Conservation (phyloP, 768 basidiomycete genomes). For the Nevesoporus exiguus region DNA sequence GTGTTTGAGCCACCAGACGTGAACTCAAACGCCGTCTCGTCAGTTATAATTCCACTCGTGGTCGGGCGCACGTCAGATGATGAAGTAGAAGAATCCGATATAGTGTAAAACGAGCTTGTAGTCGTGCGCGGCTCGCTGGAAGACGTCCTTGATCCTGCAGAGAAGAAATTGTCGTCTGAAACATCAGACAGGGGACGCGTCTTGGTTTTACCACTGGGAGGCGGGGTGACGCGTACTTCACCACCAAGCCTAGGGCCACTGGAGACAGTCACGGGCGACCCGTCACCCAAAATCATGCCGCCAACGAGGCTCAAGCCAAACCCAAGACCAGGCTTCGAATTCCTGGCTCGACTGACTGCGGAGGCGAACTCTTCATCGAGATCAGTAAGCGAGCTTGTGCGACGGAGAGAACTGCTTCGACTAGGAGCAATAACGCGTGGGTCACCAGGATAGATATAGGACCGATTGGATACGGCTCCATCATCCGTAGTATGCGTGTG, state of each 20-base stretch:
- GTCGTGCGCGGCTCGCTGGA: slow-evolving; percentile 28
- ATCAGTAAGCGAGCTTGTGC: slow-evolving; percentile 76
- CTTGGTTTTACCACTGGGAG: slow-evolving; percentile 38
- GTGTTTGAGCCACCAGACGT: slow-evolving; percentile 41
- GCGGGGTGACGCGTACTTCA: slow-evolving; percentile 44
- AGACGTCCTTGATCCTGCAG: slow-evolving; percentile 36
- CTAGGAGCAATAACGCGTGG: slow-evolving; percentile 69
- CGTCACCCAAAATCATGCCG: slow-evolving; percentile 43
- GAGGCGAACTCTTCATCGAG: slow-evolving; percentile 58
- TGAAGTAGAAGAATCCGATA: slow-evolving; percentile 30
- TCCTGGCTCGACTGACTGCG: slow-evolving; percentile 41
- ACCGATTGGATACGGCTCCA: slow-evolving; percentile 58
- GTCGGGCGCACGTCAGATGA: slow-evolving; percentile 29
- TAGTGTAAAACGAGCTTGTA: slow-evolving; percentile 35
- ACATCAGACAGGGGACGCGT: slow-evolving; percentile 29
- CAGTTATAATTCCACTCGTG: slow-evolving; percentile 34
- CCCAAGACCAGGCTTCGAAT: slow-evolving; percentile 40
- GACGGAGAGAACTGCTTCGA: slow-evolving; percentile 51
- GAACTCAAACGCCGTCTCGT: slow-evolving; percentile 38
- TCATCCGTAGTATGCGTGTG: slow-evolving; percentile 73
- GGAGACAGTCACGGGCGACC: slow-evolving; percentile 69
- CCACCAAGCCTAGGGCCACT: slow-evolving; percentile 52
- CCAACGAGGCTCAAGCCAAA: slow-evolving; percentile 43
- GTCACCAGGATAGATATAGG: slow-evolving; percentile 71
- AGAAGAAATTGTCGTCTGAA: slow-evolving; percentile 49